These are phyloP conservation scores for Epichloe aotearoae DNA, from an alignment of 2,329 filamentous ascomycete genomes.

Conservation along the genomic window DNA sequence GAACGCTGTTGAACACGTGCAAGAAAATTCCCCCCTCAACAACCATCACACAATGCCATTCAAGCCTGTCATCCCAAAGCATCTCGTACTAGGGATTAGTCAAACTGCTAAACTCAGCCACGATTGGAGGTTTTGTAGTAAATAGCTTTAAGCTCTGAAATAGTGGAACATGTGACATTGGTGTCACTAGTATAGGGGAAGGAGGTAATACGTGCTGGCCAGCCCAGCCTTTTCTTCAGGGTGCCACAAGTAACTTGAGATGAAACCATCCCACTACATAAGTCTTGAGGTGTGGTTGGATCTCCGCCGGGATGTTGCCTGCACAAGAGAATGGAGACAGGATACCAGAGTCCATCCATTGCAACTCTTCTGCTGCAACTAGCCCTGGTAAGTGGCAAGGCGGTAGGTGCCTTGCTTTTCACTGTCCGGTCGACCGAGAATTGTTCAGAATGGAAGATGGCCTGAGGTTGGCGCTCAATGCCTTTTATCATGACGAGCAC, in stretches of 20 bases:
- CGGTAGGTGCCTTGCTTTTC: background rate
- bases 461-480: background rate
- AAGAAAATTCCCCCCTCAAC: background rate
- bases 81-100: background rate
- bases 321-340: background rate
- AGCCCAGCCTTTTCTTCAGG: background rate
- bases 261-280: conserved; percentile 5
- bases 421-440: background rate
- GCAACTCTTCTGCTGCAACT: background rate
- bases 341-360: background rate
- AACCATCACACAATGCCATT: background rate
- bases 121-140: background rate
- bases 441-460: background rate
- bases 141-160: background rate
- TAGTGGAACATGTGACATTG: background rate
- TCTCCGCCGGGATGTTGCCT: conserved; percentile 7
- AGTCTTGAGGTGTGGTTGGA: conserved; percentile 3
- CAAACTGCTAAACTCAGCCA: background rate
- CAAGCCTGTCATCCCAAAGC: background rate
- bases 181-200: background rate
- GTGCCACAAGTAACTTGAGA: conserved; percentile 6
- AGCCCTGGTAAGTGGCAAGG: background rate
- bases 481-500: no score
- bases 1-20: background rate
- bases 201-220: conserved; percentile 1